Conservation (phyloP, 176 grass and related monocot species). For the Aegilops speltoides region DNA sequence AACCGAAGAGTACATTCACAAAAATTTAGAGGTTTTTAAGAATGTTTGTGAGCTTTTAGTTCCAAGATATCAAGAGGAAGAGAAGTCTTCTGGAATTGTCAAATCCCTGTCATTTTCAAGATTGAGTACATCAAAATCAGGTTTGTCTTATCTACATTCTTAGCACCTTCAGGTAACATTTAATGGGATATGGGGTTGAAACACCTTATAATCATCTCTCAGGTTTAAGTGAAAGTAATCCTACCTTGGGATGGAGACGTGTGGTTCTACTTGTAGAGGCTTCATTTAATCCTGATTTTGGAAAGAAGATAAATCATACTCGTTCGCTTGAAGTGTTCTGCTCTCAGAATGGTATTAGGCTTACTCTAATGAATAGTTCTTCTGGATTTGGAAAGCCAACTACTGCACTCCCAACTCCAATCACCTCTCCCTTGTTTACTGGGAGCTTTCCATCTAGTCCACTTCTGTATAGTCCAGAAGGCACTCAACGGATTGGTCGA, state of each 20-base stretch:
- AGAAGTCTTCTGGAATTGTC: conserved; percentile 54
- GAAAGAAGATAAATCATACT: conserved; percentile 73
- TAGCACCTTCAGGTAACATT: neutral
- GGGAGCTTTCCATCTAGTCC: conserved; percentile 99
- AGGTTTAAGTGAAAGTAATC: conserved; percentile 69
- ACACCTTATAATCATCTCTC: conserved; percentile 16
- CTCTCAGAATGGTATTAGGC: conserved; percentile 72
- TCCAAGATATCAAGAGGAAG: conserved; percentile 73
- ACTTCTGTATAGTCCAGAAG: conserved; percentile 92
- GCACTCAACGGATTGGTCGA: conserved; percentile 62
- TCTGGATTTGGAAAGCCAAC: conserved; percentile 76
- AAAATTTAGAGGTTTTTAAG: conserved; percentile 71
- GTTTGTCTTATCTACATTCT: conserved; percentile 38
- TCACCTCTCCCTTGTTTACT: conserved; percentile 93
- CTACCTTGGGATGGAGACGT: conserved; percentile 92
- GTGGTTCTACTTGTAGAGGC: conserved; percentile 94
- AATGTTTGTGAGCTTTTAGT: conserved; percentile 82
- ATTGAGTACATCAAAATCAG: conserved; percentile 63
- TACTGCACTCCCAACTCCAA: conserved; percentile 65
- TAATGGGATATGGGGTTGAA: neutral
- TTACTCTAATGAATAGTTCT: conserved; percentile 64
- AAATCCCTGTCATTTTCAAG: conserved; percentile 73
- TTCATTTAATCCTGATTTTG: conserved; percentile 69
- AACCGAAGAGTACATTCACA: conserved; percentile 94
- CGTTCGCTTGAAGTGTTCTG: conserved; percentile 85